Percentiles rank a stretch among this genome's conserved stretches.
Conservation (phyloP, 2,329 filamentous ascomycete genomes). For the Talaromyces sp. region DNA sequence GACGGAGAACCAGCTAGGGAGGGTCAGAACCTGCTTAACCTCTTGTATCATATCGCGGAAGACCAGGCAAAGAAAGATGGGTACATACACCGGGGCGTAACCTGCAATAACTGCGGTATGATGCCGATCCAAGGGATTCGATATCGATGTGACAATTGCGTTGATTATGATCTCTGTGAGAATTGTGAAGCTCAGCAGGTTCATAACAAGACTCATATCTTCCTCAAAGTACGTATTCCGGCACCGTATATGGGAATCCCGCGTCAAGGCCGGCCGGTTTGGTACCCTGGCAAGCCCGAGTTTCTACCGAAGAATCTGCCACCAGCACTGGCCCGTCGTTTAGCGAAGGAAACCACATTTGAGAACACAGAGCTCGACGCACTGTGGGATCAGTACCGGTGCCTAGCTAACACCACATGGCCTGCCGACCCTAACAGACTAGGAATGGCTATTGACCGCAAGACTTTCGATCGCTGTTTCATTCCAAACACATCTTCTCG, state of each 20-base stretch:
- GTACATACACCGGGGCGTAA: conserved; percentile 87
- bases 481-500: conserved; percentile 78
- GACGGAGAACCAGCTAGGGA: conserved; percentile 42
- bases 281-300: conserved; percentile 84
- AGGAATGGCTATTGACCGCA: conserved; percentile 79
- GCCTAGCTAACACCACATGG: conserved; percentile 84
- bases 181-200: conserved; percentile 71
- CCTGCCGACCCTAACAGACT: conserved; percentile 73
- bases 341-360: conserved; percentile 70
- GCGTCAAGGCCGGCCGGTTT: conserved; percentile 74
- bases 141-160: conserved; percentile 92
- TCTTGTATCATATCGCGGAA: conserved; percentile 89
- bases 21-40: conserved; percentile 76
- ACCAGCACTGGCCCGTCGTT: conserved; percentile 61
- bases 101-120: conserved; percentile 83
- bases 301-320: conserved; percentile 65
- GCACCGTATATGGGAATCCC: conserved; percentile 76
- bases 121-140: conserved; percentile 87
- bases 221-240: conserved; percentile 92
- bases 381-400: conserved; percentile 95
- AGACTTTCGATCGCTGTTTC: conserved; percentile 87
- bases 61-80: conserved; percentile 84
- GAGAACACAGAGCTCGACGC: conserved; percentile 87
- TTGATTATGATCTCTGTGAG: conserved; percentile 93
- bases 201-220: conserved; percentile 87